phyloP scores from a whole-genome alignment of 352 stramenopile species.

The Halophytophthora polymorphica region DNA sequence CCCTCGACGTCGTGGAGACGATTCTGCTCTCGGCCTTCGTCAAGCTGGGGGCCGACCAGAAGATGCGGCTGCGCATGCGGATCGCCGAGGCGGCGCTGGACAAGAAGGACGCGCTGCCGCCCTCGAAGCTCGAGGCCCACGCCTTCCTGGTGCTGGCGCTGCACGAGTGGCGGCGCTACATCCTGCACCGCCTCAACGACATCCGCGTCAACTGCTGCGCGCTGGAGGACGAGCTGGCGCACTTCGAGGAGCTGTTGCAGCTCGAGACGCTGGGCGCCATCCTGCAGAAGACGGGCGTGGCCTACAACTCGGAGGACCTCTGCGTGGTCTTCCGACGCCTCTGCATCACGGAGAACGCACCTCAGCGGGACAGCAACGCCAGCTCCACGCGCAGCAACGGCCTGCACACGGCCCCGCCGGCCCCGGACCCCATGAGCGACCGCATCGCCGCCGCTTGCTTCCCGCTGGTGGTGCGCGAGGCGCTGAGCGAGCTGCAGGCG shows the following conservation, averaged over 20 bases:
- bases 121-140: constrained; percentile 30
- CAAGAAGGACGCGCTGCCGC: neutral
- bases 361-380: neutral
- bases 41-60: constrained; percentile 46
- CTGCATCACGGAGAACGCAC: constrained; percentile 43
- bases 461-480: constrained; percentile 45
- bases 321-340: constrained; percentile 61
- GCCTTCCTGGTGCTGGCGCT: constrained; percentile 59
- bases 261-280: constrained; percentile 48
- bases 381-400: constrained; percentile 2
- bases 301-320: constrained; percentile 57
- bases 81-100: constrained; percentile 26
- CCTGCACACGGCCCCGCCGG: neutral
- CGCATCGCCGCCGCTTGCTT: constrained; percentile 63
- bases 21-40: constrained; percentile 53
- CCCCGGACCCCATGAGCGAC: constrained; percentile 47
- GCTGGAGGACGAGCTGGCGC: constrained; percentile 52
- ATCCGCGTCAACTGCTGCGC: constrained; percentile 55
- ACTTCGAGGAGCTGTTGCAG: constrained; percentile 48
- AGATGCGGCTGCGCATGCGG: constrained; percentile 32
- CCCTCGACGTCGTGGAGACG: constrained; percentile 27
- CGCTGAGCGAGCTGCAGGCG: constrained; percentile 31
- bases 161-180: constrained; percentile 68
- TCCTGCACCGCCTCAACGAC: constrained; percentile 67
- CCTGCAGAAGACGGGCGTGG: constrained; percentile 45